phyloP scores from a whole-genome alignment of 2,329 filamentous ascomycete genomes.

The Neonectria neomacrospora region DNA sequence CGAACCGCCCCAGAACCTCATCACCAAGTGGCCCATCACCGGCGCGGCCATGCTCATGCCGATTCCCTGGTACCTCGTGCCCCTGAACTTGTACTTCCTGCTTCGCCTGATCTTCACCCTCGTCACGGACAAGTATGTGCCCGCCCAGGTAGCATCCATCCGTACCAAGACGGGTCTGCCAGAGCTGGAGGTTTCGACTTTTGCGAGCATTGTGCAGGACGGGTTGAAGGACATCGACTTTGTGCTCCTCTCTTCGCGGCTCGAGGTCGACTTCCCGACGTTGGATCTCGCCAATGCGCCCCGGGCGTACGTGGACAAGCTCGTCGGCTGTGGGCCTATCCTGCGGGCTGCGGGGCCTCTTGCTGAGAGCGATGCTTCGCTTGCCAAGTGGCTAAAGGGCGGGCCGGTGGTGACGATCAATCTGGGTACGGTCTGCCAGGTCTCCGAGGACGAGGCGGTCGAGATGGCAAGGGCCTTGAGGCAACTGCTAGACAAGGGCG shows the following conservation, averaged over 20 bases:
- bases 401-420: slow-evolving; percentile 11
- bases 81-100: not conserved
- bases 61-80: not conserved
- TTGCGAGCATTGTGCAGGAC: not conserved
- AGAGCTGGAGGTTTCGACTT: not conserved
- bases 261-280: not conserved
- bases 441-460: not conserved
- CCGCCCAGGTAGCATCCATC: not conserved
- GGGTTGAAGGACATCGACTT: not conserved
- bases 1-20: not conserved
- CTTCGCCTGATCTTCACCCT: slow-evolving; percentile 1
- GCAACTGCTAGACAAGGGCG: not conserved
- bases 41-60: not conserved
- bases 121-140: slow-evolving; percentile 2
- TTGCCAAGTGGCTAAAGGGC: not conserved
- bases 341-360: slow-evolving; percentile 1
- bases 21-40: not conserved
- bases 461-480: slow-evolving; percentile 17
- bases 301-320: not conserved
- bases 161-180: not conserved
- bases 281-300: not conserved
- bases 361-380: not conserved
- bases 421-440: slow-evolving; percentile 2
- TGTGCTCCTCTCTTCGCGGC: not conserved
- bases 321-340: slow-evolving; percentile 5